Evolutionary conservation across 805 yeast species (phyloP).

Genomic region (Candida sithepensis): DNA sequence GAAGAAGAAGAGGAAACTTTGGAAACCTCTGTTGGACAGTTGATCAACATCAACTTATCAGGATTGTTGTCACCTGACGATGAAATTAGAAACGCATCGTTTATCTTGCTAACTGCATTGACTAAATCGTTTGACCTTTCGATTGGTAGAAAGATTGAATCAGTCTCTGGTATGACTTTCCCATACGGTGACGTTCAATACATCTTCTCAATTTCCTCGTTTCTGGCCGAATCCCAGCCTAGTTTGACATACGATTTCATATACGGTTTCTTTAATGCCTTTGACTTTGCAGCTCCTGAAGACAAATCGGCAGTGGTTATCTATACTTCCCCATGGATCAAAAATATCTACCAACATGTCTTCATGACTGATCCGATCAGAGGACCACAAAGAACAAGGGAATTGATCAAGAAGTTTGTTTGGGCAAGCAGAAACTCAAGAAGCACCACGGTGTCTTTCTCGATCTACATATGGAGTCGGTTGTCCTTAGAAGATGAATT

Average conservation of each 20-base stretch:
- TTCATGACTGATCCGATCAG: constrained; percentile 49
- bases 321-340: constrained; percentile 72
- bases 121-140: constrained; percentile 57
- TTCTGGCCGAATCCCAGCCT: constrained; percentile 56
- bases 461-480: constrained; percentile 63
- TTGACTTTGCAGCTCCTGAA: constrained; percentile 35
- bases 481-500: constrained; percentile 60
- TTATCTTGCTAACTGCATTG: constrained; percentile 57
- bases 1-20: constrained; percentile 37
- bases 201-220: constrained; percentile 51
- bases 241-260: constrained; percentile 56
- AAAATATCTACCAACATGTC: constrained; percentile 57
- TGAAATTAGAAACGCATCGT: constrained; percentile 60
- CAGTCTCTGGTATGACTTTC: constrained; percentile 57
- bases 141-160: constrained; percentile 52
- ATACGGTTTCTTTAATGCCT: constrained; percentile 47
- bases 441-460: constrained; percentile 48
- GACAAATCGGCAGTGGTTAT: constrained; percentile 40
- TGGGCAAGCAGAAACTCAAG: constrained; percentile 49
- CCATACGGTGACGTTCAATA: constrained; percentile 66
- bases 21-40: constrained; percentile 43
- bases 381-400: constrained; percentile 60
- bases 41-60: constrained; percentile 61
- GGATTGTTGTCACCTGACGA: constrained; percentile 62
- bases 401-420: constrained; percentile 59